phyloP scores from a whole-genome alignment of 208 protist species.

The Sergeia podlipaevii region DNA sequence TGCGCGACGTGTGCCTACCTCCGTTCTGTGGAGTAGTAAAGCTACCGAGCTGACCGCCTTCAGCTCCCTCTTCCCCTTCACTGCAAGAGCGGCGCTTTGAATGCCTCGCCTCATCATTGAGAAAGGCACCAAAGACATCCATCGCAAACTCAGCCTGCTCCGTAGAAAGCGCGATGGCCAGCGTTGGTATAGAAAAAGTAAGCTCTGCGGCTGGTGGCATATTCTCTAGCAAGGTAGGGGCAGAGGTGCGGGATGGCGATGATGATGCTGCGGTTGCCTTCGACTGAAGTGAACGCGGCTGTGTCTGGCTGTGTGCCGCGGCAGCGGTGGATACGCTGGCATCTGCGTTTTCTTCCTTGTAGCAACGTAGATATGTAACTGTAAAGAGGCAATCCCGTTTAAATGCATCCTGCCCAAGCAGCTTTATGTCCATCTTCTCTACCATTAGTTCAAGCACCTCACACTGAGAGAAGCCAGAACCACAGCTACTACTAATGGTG shows the following conservation, averaged over 20 bases:
- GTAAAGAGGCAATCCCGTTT: conserved; percentile 37
- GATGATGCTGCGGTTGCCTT: too few species aligned
- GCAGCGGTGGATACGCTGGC: not conserved
- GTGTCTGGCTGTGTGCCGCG: not conserved
- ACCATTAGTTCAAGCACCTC: conserved; percentile 29
- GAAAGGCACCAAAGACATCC: conserved; percentile 55
- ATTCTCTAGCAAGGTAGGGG: too few species aligned
- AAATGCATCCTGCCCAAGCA: conserved; percentile 27
- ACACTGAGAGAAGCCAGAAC: not conserved
- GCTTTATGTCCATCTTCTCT: conserved; percentile 21
- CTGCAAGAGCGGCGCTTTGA: conserved; percentile 4
- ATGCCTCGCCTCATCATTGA: conserved; percentile 2
- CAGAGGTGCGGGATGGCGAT: too few species aligned
- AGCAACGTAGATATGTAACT: conserved; percentile 18
- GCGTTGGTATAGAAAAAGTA: conserved; percentile 10
- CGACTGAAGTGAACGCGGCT: conserved; percentile 5
- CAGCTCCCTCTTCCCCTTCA: not conserved
- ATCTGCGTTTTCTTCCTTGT: not conserved
- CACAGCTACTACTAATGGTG: too few species aligned
- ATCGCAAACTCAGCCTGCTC: conserved; percentile 55
- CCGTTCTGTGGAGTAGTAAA: too few species aligned
- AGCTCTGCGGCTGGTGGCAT: conserved; percentile 4
- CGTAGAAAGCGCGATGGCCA: conserved; percentile 19
- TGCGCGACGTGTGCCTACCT: too few species aligned
- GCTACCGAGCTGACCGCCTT: not conserved